phyloP scores from a whole-genome alignment of 1,139 yeast species.

The Debaryomycetaceae sp. region DNA sequence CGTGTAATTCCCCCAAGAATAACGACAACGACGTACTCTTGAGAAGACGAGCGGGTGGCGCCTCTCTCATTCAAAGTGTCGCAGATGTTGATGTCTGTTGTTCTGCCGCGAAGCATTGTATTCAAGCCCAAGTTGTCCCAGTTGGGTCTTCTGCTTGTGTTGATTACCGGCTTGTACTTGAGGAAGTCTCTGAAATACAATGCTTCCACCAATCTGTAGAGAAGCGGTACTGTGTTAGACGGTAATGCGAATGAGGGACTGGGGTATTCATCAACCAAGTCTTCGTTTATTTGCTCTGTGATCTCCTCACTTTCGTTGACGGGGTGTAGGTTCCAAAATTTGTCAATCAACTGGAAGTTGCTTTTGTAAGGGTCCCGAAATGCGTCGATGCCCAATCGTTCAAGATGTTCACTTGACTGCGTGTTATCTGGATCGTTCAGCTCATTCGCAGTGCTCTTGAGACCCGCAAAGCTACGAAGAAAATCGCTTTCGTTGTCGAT shows the following conservation, averaged over 20 bases:
- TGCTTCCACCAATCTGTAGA: conserved; percentile 47
- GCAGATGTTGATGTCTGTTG: conserved; percentile 33
- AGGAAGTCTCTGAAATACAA: conserved; percentile 47
- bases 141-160: conserved; percentile 37
- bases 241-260: conserved; percentile 54
- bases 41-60: conserved; percentile 3
- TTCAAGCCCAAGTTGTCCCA: conserved; percentile 43
- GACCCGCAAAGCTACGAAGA: conserved; percentile 25
- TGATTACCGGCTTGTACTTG: conserved; percentile 40
- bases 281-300: neutral
- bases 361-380: conserved; percentile 29
- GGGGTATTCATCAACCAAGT: conserved; percentile 24
- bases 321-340: conserved; percentile 48
- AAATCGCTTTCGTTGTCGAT: conserved; percentile 26
- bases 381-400: conserved; percentile 30
- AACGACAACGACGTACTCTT: conserved; percentile 47
- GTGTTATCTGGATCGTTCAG: conserved; percentile 4
- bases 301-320: conserved; percentile 17
- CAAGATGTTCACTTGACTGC: conserved; percentile 10
- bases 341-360: conserved; percentile 37
- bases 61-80: conserved; percentile 23
- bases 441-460: conserved; percentile 7
- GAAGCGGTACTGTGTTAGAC: conserved; percentile 49
- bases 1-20: conserved; percentile 78
- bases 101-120: conserved; percentile 37